Conservation (phyloP, 1,284 basidiomycete species). For the Melampsora americana region DNA sequence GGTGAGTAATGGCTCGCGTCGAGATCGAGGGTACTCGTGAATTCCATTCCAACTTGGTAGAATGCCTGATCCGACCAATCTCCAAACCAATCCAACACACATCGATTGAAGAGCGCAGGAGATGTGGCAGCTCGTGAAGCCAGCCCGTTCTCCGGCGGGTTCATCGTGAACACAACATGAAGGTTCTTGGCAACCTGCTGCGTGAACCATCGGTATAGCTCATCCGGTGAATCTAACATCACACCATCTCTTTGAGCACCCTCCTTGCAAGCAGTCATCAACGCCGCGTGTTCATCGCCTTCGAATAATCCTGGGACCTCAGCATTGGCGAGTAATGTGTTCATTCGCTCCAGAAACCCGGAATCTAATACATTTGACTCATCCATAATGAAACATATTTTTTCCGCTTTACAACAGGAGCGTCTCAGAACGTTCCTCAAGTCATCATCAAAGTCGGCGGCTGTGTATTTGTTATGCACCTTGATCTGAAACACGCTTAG, state of each 20-base stretch:
- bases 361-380: constrained; percentile 98
- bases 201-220: constrained; percentile 95
- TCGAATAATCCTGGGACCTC: constrained; percentile 98
- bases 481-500: constrained; percentile 98
- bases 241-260: constrained; percentile 94
- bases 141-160: constrained; percentile 90
- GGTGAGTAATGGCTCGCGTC: constrained; percentile 75
- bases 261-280: constrained; percentile 99
- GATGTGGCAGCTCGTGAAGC: constrained; percentile 94
- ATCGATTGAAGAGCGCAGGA: constrained; percentile 95
- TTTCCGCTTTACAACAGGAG: constrained; percentile 95
- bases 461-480: constrained; percentile 96
- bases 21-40: constrained; percentile 84
- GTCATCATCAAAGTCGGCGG: constrained; percentile 97
- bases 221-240: constrained; percentile 96
- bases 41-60: constrained; percentile 92
- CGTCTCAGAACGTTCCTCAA: constrained; percentile 87
- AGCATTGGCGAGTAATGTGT: constrained; percentile 97
- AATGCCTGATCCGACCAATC: constrained; percentile 97
- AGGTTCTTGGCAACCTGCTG: constrained; percentile 93
- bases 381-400: constrained; percentile 99
- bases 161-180: constrained; percentile 99
- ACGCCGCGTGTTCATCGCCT: constrained; percentile 89
- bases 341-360: constrained; percentile 98
- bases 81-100: constrained; percentile 96